Evolutionary conservation across 2,329 filamentous ascomycete genomes (phyloP), one percentile per base, ranked within the genome.

Genomic region (Ophioceras dolichostomum): DNA sequence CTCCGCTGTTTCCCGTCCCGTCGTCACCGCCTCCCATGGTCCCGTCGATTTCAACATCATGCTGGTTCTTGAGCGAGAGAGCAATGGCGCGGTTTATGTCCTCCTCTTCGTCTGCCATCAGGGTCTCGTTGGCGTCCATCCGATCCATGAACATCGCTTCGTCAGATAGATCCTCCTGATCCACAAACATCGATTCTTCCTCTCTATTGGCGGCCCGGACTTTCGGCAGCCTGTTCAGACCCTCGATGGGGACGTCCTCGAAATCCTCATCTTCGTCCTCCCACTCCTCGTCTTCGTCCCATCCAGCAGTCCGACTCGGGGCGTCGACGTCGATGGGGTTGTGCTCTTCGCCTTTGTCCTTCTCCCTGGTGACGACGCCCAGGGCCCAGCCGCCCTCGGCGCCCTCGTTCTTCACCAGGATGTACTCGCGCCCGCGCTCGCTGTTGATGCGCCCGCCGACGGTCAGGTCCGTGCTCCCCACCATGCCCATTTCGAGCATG

Each of bases 371-470:
- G 17, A 98, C 88, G 19, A 98, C 91, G 37, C 91, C 91, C 5
- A 98, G 63, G 0, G 89, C 89, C 87, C 88, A 98, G 5, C 91
- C 91, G 32, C 91, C 91, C 55, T 96, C 89, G 1, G 86, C 87
- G 0, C 87, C 85, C 32, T 93, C 86, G 49, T 96, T 96, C 60
- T 91, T 94, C 28, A 98, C 88, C 4, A 98, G 65, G 10, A 98
- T 88, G 51, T 98, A 98, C 56, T 98, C 91, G 50, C 85, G 79
- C 12, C 86, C 84, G 50, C 79, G 86, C 53, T 98, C 91, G 35
- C 91, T 77, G 12, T 83, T 81, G 45, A 94, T 73, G 36, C 86
- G 70, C 35, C 67, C 70, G 7, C 73, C 67, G 38, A 85, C 71
- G 18, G 83, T 80, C 28, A 79, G 62, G 49, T 89, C 83, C 13